These are phyloP conservation scores for Fusarium vanettenii DNA, from an alignment of 2,329 filamentous ascomycete species.

Conservation along the genomic window DNA sequence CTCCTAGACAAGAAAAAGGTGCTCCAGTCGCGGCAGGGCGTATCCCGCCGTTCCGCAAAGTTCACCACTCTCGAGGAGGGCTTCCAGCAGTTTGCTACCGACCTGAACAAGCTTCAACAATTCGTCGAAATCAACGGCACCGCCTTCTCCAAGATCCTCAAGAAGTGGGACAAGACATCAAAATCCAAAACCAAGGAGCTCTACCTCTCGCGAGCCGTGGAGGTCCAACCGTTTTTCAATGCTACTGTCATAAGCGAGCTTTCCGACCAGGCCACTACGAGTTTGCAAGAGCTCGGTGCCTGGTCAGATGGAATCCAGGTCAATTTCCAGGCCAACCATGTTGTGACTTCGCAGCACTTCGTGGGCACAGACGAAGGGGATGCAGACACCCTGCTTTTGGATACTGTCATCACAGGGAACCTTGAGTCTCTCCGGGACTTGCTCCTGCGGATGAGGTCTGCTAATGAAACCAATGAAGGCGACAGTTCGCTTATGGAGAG, in stretches of 20 bases:
- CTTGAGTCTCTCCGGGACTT: slow-evolving; percentile 82
- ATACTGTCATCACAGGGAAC: slow-evolving; percentile 87
- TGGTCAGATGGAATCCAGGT: slow-evolving; percentile 98
- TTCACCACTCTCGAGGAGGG: slow-evolving; percentile 96
- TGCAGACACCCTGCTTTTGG: slow-evolving; percentile 86
- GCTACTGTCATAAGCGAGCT: slow-evolving; percentile 95
- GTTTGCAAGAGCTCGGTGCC: slow-evolving; percentile 90
- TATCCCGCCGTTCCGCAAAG: slow-evolving; percentile 89
- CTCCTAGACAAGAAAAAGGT: slow-evolving; percentile 95
- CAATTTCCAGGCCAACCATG: slow-evolving; percentile 78
- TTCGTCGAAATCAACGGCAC: slow-evolving; percentile 99
- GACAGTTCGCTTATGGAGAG: slow-evolving; percentile 74
- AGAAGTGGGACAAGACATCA: slow-evolving; percentile 99
- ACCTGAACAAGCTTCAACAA: slow-evolving; percentile 97
- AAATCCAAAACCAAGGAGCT: slow-evolving; percentile 99
- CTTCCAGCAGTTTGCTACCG: slow-evolving; percentile 96
- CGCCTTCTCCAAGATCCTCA: slow-evolving; percentile 97
- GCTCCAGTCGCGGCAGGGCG: slow-evolving; percentile 82
- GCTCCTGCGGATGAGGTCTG: slow-evolving; percentile 75
- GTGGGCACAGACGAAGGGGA: slow-evolving; percentile 87
- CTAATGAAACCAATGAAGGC: slow-evolving; percentile 65
- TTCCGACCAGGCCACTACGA: slow-evolving; percentile 97
- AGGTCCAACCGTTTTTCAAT: slow-evolving; percentile 98
- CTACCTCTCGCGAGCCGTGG: slow-evolving; percentile 93
- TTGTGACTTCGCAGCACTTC: slow-evolving; percentile 73